Evolutionary conservation across 306 rosid genomes (phyloP).

Genomic region (Cercis canadensis): DNA sequence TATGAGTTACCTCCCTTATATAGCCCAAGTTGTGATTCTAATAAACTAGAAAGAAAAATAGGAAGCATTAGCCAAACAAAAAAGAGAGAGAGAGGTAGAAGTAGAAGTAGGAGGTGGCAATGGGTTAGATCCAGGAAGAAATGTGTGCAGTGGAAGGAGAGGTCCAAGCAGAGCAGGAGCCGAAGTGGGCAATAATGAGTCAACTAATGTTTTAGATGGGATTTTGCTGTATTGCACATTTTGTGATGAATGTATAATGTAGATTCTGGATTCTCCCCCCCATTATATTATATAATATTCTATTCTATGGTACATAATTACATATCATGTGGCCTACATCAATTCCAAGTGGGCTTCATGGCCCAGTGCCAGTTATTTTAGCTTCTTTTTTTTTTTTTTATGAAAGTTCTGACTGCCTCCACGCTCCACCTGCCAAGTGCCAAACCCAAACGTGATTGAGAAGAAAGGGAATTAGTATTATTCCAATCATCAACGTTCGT

Average conservation of each 20-base stretch:
- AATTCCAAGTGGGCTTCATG: constrained; percentile 43
- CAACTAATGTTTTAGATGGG: constrained; percentile 45
- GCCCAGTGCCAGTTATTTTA: constrained; percentile 49
- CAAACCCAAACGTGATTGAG: constrained; percentile 38
- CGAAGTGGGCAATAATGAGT: constrained; percentile 29
- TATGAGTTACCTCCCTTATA: too few species aligned
- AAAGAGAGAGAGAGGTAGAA: background rate
- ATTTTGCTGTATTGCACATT: constrained; percentile 49
- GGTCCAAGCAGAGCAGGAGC: background rate
- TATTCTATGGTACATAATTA: too few species aligned
- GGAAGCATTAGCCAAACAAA: constrained; percentile 14
- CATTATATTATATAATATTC: background rate
- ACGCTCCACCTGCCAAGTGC: constrained; percentile 32
- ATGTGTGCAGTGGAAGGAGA: background rate
- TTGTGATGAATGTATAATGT: too few species aligned
- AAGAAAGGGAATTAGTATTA: background rate
- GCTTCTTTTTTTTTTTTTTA: too few species aligned
- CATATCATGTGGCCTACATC: constrained; percentile 33
- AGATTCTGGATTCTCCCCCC: constrained; percentile 28
- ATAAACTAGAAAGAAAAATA: background rate
- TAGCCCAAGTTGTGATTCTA: constrained; percentile 3
- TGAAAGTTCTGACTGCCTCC: constrained; percentile 20
- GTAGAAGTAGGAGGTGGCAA: constrained; percentile 29
- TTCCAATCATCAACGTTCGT: too few species aligned
- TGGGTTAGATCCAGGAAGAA: constrained; percentile 34